Percentiles rank a stretch among this genome's conserved stretches.
These are phyloP conservation scores for Chrysoporthe deuterocubensis DNA, from an alignment of 2,329 filamentous ascomycete genomes.

Conservation along the genomic window DNA sequence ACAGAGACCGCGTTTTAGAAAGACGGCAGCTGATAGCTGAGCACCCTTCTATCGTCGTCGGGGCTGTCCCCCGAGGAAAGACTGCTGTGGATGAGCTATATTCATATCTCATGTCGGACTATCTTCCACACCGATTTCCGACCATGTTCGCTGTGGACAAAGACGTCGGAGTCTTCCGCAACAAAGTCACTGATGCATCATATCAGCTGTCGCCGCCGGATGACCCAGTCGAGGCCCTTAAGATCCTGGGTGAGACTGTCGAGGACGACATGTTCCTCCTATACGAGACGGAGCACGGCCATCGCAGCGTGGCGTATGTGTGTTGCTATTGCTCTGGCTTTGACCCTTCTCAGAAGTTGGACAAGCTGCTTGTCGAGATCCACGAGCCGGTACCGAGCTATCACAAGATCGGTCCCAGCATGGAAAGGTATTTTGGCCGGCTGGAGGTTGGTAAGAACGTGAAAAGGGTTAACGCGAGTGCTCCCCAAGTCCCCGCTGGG, in stretches of 20 bases:
- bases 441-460: constrained; percentile 53
- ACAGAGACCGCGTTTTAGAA: constrained; percentile 47
- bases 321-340: constrained; percentile 59
- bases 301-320: constrained; percentile 52
- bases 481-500: background rate
- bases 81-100: constrained; percentile 54
- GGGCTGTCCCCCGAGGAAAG: constrained; percentile 45
- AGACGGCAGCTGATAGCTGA: constrained; percentile 45
- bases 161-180: constrained; percentile 41
- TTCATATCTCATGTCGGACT: constrained; percentile 48
- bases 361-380: constrained; percentile 51
- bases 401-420: constrained; percentile 57
- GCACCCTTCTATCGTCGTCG: constrained; percentile 47
- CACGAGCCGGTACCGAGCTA: constrained; percentile 58
- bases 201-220: constrained; percentile 37
- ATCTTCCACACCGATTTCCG: constrained; percentile 55
- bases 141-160: constrained; percentile 48
- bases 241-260: constrained; percentile 52
- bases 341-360: constrained; percentile 54
- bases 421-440: constrained; percentile 57
- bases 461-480: constrained; percentile 54
- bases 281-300: constrained; percentile 45
- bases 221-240: constrained; percentile 42
- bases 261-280: constrained; percentile 61
- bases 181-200: constrained; percentile 42